Evolutionary conservation across 2,329 filamentous ascomycete genomes (phyloP).

Genomic region (Colletotrichum tanaceti): DNA sequence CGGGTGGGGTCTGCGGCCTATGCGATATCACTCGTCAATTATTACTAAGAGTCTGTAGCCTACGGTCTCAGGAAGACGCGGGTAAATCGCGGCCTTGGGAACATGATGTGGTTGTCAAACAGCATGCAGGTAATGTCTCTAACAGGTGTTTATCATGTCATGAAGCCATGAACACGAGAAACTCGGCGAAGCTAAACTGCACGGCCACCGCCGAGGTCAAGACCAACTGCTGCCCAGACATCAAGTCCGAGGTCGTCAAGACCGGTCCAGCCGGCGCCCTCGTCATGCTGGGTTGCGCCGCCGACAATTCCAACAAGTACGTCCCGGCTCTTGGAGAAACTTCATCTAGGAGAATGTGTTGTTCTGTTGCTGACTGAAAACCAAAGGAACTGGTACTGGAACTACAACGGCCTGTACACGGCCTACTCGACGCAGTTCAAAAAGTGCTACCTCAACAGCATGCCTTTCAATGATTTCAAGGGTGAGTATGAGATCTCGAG

Average conservation of each 20-base stretch:
- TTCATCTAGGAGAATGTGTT: no score
- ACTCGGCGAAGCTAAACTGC: slow-evolving; percentile 20
- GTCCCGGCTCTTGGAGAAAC: neutral
- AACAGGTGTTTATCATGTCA: no score
- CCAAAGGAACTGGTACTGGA: slow-evolving; percentile 39
- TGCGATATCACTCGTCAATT: no score
- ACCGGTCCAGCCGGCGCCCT: slow-evolving; percentile 30
- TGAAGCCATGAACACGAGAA: no score
- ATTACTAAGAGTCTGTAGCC: no score
- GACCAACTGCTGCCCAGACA: slow-evolving; percentile 41
- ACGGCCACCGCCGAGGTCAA: slow-evolving; percentile 35
- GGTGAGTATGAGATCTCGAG: slow-evolving; percentile 6
- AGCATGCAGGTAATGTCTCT: no score
- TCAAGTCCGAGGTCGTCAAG: slow-evolving; percentile 40
- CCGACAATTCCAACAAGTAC: slow-evolving; percentile 39
- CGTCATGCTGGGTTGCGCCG: slow-evolving; percentile 39
- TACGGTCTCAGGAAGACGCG: no score
- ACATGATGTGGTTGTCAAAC: no score
- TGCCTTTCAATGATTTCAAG: slow-evolving; percentile 37
- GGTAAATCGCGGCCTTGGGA: no score
- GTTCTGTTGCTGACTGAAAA: neutral
- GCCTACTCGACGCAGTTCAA: slow-evolving; percentile 38
- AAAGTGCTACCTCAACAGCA: slow-evolving; percentile 39
- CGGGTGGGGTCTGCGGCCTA: no score
- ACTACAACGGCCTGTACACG: slow-evolving; percentile 41